Conservation (phyloP, 2,329 filamentous ascomycete species). For the Fusarium sp. region DNA sequence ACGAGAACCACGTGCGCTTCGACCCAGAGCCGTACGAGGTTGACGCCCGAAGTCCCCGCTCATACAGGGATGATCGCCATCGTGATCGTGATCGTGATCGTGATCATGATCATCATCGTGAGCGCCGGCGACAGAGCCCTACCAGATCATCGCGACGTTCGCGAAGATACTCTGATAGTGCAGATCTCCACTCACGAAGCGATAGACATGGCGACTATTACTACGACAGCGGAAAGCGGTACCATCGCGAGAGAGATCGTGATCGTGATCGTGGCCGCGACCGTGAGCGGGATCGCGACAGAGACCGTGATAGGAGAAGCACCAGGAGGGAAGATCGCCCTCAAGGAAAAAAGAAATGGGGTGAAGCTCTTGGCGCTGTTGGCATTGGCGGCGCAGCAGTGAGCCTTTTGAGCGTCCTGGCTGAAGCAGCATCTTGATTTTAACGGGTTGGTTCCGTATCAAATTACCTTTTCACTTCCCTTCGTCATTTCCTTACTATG, state of each 20-base stretch:
- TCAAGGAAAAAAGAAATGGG: slow-evolving; percentile 56
- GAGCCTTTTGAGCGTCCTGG: slow-evolving; percentile 64
- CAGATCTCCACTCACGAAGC: slow-evolving; percentile 35
- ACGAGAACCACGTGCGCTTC: slow-evolving; percentile 64
- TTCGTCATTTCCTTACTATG: not conserved
- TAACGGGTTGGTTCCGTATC: slow-evolving; percentile 17
- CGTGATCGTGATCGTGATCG: slow-evolving; percentile 43
- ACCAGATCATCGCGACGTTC: slow-evolving; percentile 35
- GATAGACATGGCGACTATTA: slow-evolving; percentile 51
- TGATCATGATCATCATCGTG: slow-evolving; percentile 38
- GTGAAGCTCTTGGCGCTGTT: slow-evolving; percentile 64
- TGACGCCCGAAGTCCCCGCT: slow-evolving; percentile 42
- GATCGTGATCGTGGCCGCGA: slow-evolving; percentile 37
- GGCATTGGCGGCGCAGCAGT: slow-evolving; percentile 68
- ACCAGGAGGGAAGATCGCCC: slow-evolving; percentile 49
- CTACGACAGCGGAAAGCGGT: slow-evolving; percentile 44
- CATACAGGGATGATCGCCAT: slow-evolving; percentile 46
- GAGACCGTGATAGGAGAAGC: slow-evolving; percentile 51
- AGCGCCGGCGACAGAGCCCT: slow-evolving; percentile 29
- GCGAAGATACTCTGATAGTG: slow-evolving; percentile 41
- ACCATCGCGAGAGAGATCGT: slow-evolving; percentile 48
- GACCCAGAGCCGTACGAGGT: slow-evolving; percentile 58
- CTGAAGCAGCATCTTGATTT: slow-evolving; percentile 58
- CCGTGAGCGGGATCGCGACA: slow-evolving; percentile 29
- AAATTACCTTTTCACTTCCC: not conserved